phyloP scores from a whole-genome alignment of 148 eudicot species.

The Spergularia bocconei region DNA sequence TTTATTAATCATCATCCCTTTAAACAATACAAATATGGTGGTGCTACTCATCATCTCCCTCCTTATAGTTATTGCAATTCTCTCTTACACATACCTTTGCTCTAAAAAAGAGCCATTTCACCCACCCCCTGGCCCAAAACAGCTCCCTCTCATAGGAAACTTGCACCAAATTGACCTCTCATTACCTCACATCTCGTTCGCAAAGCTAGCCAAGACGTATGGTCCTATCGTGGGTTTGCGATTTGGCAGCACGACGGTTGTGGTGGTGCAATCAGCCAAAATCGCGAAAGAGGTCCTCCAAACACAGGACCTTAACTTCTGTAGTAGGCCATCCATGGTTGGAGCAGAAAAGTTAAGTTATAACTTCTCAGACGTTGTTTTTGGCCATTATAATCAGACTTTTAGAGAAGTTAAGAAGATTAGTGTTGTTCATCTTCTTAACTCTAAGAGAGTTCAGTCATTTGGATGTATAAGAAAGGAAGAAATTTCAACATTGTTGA shows the following conservation, averaged over 20 bases:
- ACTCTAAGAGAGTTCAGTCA: not conserved
- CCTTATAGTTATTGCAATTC: too few relatives aligned
- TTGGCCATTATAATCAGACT: not conserved
- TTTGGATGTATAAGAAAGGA: not conserved
- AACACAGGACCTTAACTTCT: conserved; percentile 29
- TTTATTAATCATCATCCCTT: too few relatives aligned
- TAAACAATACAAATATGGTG: too few relatives aligned
- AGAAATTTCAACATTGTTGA: not conserved
- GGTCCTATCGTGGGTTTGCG: conserved; percentile 25
- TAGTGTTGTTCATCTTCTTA: conserved; percentile 8
- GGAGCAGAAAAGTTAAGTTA: conserved; percentile 17
- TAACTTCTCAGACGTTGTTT: conserved; percentile 5
- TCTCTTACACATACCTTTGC: too few relatives aligned
- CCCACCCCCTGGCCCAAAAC: conserved; percentile 23
- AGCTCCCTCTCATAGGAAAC: conserved; percentile 20
- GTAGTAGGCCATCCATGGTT: conserved; percentile 18
- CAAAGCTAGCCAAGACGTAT: conserved; percentile 20
- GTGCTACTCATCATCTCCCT: too few relatives aligned
- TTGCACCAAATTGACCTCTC: conserved; percentile 15
- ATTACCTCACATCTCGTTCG: conserved; percentile 3
- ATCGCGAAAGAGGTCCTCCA: conserved; percentile 29
- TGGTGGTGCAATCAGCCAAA: conserved; percentile 30
- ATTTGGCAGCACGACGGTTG: conserved; percentile 7
- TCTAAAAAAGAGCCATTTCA: not conserved
- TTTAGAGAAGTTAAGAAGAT: conserved; percentile 10